phyloP scores from a whole-genome alignment of 202 grass and related monocot genomes.

The Panicum virgatum region DNA sequence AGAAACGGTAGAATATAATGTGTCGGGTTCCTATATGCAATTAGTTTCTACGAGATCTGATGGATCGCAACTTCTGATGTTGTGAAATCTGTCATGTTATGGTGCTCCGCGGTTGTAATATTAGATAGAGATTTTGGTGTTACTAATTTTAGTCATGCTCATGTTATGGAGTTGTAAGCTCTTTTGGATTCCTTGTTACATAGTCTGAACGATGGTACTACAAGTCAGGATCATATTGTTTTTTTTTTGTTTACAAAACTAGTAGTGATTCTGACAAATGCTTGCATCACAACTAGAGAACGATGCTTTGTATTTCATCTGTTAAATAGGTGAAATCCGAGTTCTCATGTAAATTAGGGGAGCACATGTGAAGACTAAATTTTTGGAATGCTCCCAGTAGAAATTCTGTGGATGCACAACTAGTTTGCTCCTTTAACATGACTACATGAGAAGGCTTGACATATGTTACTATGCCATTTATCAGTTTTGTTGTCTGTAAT shows the following conservation, averaged over 20 bases:
- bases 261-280: neutral
- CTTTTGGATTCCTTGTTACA: neutral
- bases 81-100: neutral
- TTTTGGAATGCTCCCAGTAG: neutral
- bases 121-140: neutral
- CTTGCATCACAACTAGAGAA: neutral
- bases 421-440: neutral
- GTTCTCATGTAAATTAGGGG: neutral
- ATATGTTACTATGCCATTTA: neutral
- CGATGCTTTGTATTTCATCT: neutral
- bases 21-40: neutral
- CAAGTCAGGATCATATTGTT: neutral
- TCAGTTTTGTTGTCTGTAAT: neutral
- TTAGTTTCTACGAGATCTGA: conserved; percentile 27
- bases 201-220: neutral
- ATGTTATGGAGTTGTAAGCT: neutral
- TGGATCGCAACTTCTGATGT: neutral
- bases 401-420: neutral
- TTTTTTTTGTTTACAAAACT: too few relatives aligned
- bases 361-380: neutral
- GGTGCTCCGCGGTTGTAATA: neutral
- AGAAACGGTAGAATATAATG: neutral
- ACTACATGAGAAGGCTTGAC: neutral
- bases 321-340: neutral
- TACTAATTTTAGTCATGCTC: neutral